Base-by-base conservation (phyloP, 2,329 filamentous ascomycete species). In the Aspergillus sp. region DNA sequence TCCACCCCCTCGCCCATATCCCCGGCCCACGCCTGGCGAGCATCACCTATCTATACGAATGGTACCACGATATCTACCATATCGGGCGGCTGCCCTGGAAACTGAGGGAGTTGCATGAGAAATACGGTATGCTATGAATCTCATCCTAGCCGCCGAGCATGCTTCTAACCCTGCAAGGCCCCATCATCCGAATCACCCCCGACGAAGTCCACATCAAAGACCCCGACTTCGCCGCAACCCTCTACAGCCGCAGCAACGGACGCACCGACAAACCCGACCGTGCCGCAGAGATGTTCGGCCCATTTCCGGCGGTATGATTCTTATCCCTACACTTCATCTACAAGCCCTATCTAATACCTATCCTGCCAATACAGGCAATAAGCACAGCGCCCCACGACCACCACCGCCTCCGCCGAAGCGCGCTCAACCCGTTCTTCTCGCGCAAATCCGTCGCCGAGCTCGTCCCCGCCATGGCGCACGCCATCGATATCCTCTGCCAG, bases 51-150 rank as follows among this genome's bases (percentile, higher is more conserved):
- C 28, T 57, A 5, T 57, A 45, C 22, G 61, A 54, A 23, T 50
- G 50, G 49, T 63, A 60, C 54, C 60, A 60, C 19, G 53, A 63
- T 28, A 30, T 63, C 6, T 23, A 45, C 15, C 31, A 57, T 4
- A 19, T n/a, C 13, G 45, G 61, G 30, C 19, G 23, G 7, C 50
- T 54, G 15, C 38, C 31, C 11, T 57, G 38, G 41, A 28, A 60
- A 17, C 54, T 60, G 3, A 57, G 54, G 19, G 17, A 19, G 1
- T 43, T 57, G 4, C 57, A 63, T 31, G 13, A 46, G 13, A 11
- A 31, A 54, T 60, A 57, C 22, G 54, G 46, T 62, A 17, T 13
- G 41, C 19, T 28, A 19, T 19, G 19, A 19, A 19, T 19, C 19
- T 19, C 19, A 19, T 19, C 19, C 19, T 19, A 19, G 19, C 22